Evolutionary conservation across 75 land plant species (phyloP), one percentile per base, ranked within the genome.

Genomic region (Isoetes taiwanensis): DNA sequence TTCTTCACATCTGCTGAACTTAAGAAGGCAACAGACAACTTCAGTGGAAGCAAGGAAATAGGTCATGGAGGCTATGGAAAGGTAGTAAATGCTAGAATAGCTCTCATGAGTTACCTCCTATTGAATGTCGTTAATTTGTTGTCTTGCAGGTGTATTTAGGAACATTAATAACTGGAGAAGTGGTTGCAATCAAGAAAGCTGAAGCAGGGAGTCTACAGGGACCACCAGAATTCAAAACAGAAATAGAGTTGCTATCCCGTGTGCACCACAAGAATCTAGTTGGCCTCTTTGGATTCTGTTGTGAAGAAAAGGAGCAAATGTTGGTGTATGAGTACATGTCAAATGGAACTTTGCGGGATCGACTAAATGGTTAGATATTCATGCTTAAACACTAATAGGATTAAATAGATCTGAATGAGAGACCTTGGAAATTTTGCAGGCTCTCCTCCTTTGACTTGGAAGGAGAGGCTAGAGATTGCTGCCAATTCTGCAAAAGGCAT

Each of bases 401-500:
- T n/a, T n/a, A n/a, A n/a, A n/a, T n/a, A n/a, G n/a, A n/a, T n/a
- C n/a, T n/a, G n/a, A n/a, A n/a, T n/a, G n/a, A n/a, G n/a, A n/a
- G n/a, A n/a, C n/a, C n/a, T n/a, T n/a, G n/a, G n/a, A n/a, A n/a
- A n/a, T n/a, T n/a, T n/a, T n/a, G n/a, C n/a, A n/a, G n/a, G n/a
- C n/a, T n/a, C n/a, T n/a, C 52, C 74, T 34, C 57, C 65, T 23
- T 53, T 88, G 29, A 78, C 71, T 48, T 88, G 95, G 95, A 54
- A 39, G 46, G 81, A 64, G 50, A 75, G 94, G 28, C 66, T 87
- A 31, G 59, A 62, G 1, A 56, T 81, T 11, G 73, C 89, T 9
- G 46, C 81, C 1, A 85, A 79, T 30, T 68, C 90, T 24, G 95
- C 95, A n/a, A 75, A 80, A 54, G 95, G 95, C 2, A 60, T 88